Evolutionary conservation across 257 asterid genomes (phyloP), one percentile per base, ranked within the genome.

Genomic region (Verbena officinalis): DNA sequence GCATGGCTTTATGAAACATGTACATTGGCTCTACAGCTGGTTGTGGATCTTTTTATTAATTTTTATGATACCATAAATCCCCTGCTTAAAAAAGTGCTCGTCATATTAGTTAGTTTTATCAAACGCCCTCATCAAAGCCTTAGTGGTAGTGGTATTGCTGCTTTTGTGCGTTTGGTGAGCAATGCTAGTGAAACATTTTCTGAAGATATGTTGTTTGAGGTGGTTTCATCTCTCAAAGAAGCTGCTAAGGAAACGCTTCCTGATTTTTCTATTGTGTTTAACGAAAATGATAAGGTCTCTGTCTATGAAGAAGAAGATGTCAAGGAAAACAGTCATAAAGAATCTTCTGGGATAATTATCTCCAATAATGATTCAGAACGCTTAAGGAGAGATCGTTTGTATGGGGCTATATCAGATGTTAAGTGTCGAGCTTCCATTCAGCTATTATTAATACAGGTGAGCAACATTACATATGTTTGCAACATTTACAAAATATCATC

Each of bases 41-140:
- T 94, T 57, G 99, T 90, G 22, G 99, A 94, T 80, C 98, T 94
- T 62, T 94, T 94, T 66, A 96, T 90, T 74, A 90, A 88, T 68
- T 90, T 94, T 78, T 94, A 88, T 53, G 85, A 84, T 61, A 94
- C 98, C 0, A 96, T 94, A 63, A 83, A 94, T 73, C 98, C 99
- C 63, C 98, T 94, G 61, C 73, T 94, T 78, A 77, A 64, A 75
- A 94, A 90, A 79, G 97, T 94, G 70, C 75, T 94, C 46, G 70
- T 80, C 76, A 70, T 90, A 68, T 73, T 94, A 75, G 99, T 90
- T 70, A 88, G 86, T 78, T 94, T 94, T 65, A 87, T 94, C 72
- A 90, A 90, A 75, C 95, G 96, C 10, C 99, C 98, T 72, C 98
- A 90, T 70, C 96, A 90, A 76, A 94, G 96, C 80, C 98, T 94